Percentiles rank a stretch among this genome's conserved stretches.
Conservation (phyloP, 208 protist species). For the Acanthamoeba healyi region DNA sequence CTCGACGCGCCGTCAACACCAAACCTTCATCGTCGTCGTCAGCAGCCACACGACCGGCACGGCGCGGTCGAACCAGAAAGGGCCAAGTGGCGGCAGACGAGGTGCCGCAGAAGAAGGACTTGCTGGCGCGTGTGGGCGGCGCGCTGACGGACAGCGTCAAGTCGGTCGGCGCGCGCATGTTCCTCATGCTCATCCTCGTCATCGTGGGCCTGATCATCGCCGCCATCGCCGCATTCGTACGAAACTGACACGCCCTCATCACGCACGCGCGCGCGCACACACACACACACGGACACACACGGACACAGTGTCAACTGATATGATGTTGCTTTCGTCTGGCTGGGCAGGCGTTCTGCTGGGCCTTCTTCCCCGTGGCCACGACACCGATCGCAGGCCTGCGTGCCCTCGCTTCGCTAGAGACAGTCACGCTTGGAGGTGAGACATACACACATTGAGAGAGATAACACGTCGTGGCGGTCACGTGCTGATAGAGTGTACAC, state of each 20-base stretch:
- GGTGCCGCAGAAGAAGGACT: not conserved
- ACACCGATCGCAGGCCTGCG: not conserved
- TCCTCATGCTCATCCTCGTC: not conserved
- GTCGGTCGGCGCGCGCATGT: not conserved
- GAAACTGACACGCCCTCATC: not conserved
- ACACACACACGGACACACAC: no score
- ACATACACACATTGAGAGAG: not conserved
- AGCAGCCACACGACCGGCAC: not conserved
- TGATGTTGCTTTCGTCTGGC: not conserved
- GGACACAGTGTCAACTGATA: not conserved
- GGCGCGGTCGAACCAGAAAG: not conserved
- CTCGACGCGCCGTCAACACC: no score
- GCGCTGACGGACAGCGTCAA: slow-evolving; percentile 11
- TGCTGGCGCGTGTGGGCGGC: not conserved
- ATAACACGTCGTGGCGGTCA: not conserved
- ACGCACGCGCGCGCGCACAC: no score
- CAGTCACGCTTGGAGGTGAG: not conserved
- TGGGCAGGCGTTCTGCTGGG: not conserved
- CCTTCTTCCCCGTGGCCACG: slow-evolving; percentile 5
- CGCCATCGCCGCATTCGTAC: not conserved
- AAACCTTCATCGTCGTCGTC: not conserved
- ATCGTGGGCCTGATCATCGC: not conserved
- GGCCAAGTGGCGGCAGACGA: not conserved
- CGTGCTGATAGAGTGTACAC: not conserved
- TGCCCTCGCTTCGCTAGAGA: slow-evolving; percentile 31